Evolutionary conservation across 2,329 filamentous ascomycete genomes (phyloP).

Genomic region (Paecilomyces niveus): DNA sequence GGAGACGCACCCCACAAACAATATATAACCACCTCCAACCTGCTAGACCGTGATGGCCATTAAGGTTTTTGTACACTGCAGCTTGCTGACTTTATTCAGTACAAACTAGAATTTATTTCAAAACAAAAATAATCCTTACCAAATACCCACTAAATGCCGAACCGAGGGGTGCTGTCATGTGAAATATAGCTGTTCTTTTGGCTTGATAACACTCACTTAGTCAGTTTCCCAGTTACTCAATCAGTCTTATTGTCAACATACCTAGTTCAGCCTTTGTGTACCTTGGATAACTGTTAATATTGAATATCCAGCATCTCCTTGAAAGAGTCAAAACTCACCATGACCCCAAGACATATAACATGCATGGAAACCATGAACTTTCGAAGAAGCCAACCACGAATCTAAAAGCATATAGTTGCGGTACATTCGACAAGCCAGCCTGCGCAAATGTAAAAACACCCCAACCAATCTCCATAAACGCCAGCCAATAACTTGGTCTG

Average conservation of each 20-base stretch:
- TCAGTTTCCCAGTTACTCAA: not conserved
- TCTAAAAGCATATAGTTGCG: slow-evolving; percentile 24
- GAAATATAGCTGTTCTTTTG: slow-evolving; percentile 20
- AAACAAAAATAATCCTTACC: not conserved
- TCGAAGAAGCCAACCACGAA: slow-evolving; percentile 28
- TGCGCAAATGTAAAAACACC: slow-evolving; percentile 19
- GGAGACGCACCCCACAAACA: slow-evolving; percentile 10
- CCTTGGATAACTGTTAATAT: not conserved
- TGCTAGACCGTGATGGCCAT: slow-evolving; percentile 21
- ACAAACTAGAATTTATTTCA: not conserved
- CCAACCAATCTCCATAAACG: slow-evolving; percentile 23
- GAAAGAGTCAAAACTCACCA: slow-evolving; percentile 15
- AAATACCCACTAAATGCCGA: slow-evolving; percentile 21
- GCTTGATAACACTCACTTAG: slow-evolving; percentile 3
- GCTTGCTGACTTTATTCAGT: slow-evolving; percentile 11
- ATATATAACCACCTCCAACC: slow-evolving; percentile 30
- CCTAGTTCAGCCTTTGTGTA: slow-evolving; percentile 17
- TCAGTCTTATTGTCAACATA: not conserved
- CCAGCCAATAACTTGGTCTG: slow-evolving; percentile 23
- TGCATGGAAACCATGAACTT: slow-evolving; percentile 19
- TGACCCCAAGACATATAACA: slow-evolving; percentile 23
- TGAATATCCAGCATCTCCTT: not conserved
- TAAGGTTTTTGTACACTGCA: slow-evolving; percentile 18
- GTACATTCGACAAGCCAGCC: slow-evolving; percentile 12
- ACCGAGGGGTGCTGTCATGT: slow-evolving; percentile 19